These are phyloP conservation scores for Rosa hybrid DNA, from an alignment of 331 rosid species.

Conservation along the genomic window DNA sequence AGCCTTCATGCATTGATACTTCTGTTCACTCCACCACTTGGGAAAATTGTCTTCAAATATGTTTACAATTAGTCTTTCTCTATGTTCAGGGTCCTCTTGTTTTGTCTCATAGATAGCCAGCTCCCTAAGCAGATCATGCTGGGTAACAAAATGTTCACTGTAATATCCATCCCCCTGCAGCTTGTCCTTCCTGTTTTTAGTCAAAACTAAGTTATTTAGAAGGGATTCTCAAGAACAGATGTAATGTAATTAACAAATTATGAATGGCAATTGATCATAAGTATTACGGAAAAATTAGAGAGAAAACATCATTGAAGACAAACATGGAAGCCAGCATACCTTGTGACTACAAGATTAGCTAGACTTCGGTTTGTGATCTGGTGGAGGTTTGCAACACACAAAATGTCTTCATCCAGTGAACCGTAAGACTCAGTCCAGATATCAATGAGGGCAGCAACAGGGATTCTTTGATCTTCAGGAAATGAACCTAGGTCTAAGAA, in stretches of 20 bases:
- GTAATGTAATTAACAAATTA: neutral
- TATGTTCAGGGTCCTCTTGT: neutral
- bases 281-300: neutral
- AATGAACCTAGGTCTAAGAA: conserved; percentile 58
- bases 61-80: conserved; percentile 37
- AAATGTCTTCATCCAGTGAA: conserved; percentile 22
- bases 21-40: conserved; percentile 41
- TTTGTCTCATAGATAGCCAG: conserved; percentile 46
- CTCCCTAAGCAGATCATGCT: conserved; percentile 56
- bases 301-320: neutral
- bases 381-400: conserved; percentile 34
- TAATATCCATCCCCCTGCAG: conserved; percentile 28
- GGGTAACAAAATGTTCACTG: conserved; percentile 44
- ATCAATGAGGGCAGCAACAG: conserved; percentile 59
- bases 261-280: neutral
- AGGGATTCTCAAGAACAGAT: neutral
- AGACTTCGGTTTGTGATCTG: conserved; percentile 34
- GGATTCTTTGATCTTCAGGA: conserved; percentile 56
- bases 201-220: neutral
- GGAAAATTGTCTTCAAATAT: conserved; percentile 39
- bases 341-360: conserved; percentile 38
- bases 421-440: conserved; percentile 45
- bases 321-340: conserved; percentile 28
- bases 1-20: conserved; percentile 29
- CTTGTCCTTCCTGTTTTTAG: conserved; percentile 32